phyloP scores from a whole-genome alignment of 2,329 filamentous ascomycete genomes.

The Zasmidium citrigriseum region DNA sequence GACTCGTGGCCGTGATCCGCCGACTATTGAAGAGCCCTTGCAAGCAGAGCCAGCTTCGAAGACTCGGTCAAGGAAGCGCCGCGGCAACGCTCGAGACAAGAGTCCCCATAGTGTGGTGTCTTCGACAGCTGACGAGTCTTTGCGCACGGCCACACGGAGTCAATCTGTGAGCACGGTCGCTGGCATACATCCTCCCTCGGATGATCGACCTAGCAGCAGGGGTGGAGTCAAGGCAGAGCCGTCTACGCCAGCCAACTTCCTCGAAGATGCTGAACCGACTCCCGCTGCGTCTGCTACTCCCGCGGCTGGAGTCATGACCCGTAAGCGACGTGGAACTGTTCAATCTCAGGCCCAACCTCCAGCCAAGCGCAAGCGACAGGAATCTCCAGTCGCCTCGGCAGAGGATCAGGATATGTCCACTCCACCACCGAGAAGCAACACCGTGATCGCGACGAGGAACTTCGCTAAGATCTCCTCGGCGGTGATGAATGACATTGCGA shows the following conservation, averaged over 20 bases:
- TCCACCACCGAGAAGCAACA: slow-evolving; percentile 30
- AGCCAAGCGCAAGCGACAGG: slow-evolving; percentile 46
- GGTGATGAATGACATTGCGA: slow-evolving; percentile 53
- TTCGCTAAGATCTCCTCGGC: slow-evolving; percentile 50
- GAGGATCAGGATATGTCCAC: slow-evolving; percentile 22
- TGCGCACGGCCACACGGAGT: slow-evolving; percentile 48
- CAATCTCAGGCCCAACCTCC: slow-evolving; percentile 31
- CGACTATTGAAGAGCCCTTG: slow-evolving; percentile 15
- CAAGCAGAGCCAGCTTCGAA: slow-evolving; percentile 16
- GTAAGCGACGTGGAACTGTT: slow-evolving; percentile 36
- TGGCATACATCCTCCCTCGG: slow-evolving; percentile 41
- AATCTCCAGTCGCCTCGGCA: slow-evolving; percentile 22
- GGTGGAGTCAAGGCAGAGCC: slow-evolving; percentile 50
- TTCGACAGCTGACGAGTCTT: slow-evolving; percentile 47
- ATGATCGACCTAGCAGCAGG: slow-evolving; percentile 41
- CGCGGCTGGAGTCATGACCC: slow-evolving; percentile 29
- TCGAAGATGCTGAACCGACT: slow-evolving; percentile 39
- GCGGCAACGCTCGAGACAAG: slow-evolving; percentile 19
- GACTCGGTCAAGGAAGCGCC: slow-evolving; percentile 14
- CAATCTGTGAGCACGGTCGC: slow-evolving; percentile 51
- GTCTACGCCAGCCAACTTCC: slow-evolving; percentile 44
- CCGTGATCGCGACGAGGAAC: slow-evolving; percentile 49
- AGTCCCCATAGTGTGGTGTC: slow-evolving; percentile 46
- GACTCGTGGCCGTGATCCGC: slow-evolving; percentile 15
- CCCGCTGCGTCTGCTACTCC: slow-evolving; percentile 27